Evolutionary conservation across 371 early-diverging fungal species (phyloP), one percentile per base, ranked within the genome.

Genomic region (Blastocladiella emersonii): DNA sequence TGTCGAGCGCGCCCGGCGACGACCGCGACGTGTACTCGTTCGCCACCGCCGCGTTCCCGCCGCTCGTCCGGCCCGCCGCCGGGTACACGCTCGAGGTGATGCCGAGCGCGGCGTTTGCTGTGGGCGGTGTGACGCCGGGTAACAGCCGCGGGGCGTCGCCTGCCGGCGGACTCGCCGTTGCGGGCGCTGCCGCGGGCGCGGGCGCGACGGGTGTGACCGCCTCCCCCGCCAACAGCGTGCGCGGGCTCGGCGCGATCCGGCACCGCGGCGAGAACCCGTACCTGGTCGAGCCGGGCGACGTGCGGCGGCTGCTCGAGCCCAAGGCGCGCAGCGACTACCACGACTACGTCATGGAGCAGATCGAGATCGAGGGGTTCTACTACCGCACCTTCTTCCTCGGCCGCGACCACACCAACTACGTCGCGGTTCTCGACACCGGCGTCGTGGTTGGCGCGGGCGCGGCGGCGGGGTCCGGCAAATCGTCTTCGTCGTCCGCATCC

Each of bases 341-440:
- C 19, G 59, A 34, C 3, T 65, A 64, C 45, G 21, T 25, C 12
- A 63, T 75, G 56, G 75, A 75, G 36, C 74, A 75, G 44, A 37
- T 75, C 35, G 68, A 68, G 32, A 56, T 39, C 25, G 72, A 68
- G 57, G 62, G 65, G 17, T 43, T 61, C n/a, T 71, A 70, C 45
- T 75, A 68, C 43, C 70, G 74, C 7, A 56, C 49, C 25, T 35
- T 62, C 43, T 74, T 74, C 59, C 23, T 61, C 12, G 63, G 64
- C 3, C 49, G 7, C 25, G 59, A 59, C 32, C 59, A 59, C 32
- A 59, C n/a, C 30, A 35, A 19, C 35, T 59, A 59, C 25, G 43
- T 59, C 17, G 35, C 7, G n/a, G 32, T 59, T 7, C 15, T 51
- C 32, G 53, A 51, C 3, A 62, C 71, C 27, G 66, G 67, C 15